phyloP scores from a whole-genome alignment of 257 asterid species.

The Solanum pimpinellifolium region DNA sequence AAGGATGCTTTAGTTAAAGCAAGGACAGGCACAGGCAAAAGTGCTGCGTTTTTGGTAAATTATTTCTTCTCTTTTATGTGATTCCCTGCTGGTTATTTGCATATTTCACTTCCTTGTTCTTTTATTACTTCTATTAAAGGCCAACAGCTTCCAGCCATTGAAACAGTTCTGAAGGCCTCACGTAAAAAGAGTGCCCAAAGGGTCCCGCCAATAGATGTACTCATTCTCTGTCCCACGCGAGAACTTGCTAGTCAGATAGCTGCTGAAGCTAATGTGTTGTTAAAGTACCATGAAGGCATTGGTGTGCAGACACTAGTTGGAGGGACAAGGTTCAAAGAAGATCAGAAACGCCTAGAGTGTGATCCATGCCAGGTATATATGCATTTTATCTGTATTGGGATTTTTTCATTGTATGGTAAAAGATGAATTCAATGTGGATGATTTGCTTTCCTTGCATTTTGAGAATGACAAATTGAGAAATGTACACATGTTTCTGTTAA shows the following conservation, averaged over 20 bases:
- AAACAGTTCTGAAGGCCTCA: conserved; percentile 84
- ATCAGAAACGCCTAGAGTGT: conserved; percentile 63
- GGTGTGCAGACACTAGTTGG: conserved; percentile 82
- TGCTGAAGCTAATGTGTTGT: conserved; percentile 84
- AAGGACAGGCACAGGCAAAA: conserved; percentile 92
- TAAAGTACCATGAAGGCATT: conserved; percentile 78
- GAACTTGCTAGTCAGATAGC: conserved; percentile 95
- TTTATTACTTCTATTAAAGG: conserved; percentile 43
- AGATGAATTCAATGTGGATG: background rate
- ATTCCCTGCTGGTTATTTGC: background rate
- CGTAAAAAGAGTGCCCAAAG: conserved; percentile 18
- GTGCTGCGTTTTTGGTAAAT: conserved; percentile 82
- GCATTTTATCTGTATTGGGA: background rate
- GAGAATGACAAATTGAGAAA: background rate
- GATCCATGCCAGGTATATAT: conserved; percentile 61
- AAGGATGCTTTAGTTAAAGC: conserved; percentile 87
- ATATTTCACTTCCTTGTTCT: background rate
- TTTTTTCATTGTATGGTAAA: background rate
- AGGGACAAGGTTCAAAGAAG: conserved; percentile 86
- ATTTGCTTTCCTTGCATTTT: background rate
- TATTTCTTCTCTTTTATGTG: background rate
- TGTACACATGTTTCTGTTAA: background rate
- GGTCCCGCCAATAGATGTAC: conserved; percentile 53
- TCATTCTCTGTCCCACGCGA: conserved; percentile 83
- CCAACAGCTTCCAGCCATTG: conserved; percentile 99